phyloP scores from a whole-genome alignment of 2,329 filamentous ascomycete genomes.

The Coniochaeta sp. region DNA sequence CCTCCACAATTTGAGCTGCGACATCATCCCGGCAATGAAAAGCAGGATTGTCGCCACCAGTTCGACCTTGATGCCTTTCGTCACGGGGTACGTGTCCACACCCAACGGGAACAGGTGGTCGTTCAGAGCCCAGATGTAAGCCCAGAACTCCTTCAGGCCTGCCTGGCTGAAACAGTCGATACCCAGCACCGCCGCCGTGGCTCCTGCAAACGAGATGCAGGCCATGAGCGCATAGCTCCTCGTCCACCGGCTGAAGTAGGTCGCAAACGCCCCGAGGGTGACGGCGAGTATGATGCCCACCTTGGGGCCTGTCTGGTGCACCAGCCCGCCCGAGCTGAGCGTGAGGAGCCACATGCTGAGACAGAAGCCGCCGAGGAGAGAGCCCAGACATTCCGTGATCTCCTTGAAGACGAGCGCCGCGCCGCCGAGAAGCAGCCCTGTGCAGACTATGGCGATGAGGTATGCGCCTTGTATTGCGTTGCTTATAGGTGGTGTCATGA shows the following conservation, averaged over 20 bases:
- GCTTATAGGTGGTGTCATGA: conserved; percentile 72
- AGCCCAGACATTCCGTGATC: conserved; percentile 73
- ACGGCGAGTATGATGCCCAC: conserved; percentile 71
- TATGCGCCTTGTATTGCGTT: conserved; percentile 78
- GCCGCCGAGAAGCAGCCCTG: conserved; percentile 67
- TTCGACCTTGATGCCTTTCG: conserved; percentile 79
- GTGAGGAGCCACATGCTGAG: conserved; percentile 86
- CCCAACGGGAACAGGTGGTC: conserved; percentile 69
- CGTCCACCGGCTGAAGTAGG: conserved; percentile 74
- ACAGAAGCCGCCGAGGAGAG: conserved; percentile 79
- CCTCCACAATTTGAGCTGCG: conserved; percentile 81
- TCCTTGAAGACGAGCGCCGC: conserved; percentile 74
- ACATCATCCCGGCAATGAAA: conserved; percentile 67
- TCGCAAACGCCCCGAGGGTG: conserved; percentile 57
- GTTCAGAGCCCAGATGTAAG: conserved; percentile 84
- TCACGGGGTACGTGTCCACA: conserved; percentile 74
- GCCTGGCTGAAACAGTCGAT: conserved; percentile 86
- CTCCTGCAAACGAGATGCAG: conserved; percentile 72
- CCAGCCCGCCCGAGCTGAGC: conserved; percentile 66
- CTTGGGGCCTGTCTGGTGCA: conserved; percentile 53
- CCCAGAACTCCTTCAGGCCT: conserved; percentile 95
- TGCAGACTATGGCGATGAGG: conserved; percentile 67
- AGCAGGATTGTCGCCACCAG: conserved; percentile 71
- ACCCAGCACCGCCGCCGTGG: conserved; percentile 71
- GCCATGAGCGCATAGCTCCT: conserved; percentile 70